Evolutionary conservation across 2,329 filamentous ascomycete species (phyloP).

Genomic region (Botrytis cinerea): DNA sequence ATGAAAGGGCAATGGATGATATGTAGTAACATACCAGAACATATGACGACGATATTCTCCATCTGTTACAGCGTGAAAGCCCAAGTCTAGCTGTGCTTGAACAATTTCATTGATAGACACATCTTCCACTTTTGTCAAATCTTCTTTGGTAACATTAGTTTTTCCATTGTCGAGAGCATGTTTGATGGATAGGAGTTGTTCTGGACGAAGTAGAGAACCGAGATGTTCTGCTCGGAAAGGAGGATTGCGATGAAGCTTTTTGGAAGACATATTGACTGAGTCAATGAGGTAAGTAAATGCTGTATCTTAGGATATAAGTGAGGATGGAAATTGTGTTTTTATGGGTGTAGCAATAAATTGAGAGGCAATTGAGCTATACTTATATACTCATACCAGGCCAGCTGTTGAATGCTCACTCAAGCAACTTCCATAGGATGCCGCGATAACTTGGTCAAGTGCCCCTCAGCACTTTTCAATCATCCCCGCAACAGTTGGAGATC

Average conservation of each 20-base stretch:
- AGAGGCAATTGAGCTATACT: neutral
- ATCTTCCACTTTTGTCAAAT: constrained; percentile 55
- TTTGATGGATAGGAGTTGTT: constrained; percentile 56
- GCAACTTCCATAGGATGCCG: neutral
- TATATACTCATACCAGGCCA: neutral
- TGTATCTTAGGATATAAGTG: neutral
- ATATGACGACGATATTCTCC: constrained; percentile 53
- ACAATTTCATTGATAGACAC: constrained; percentile 60
- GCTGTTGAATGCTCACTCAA: neutral
- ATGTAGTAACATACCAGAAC: constrained; percentile 35
- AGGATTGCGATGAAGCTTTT: constrained; percentile 30
- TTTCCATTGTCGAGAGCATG: constrained; percentile 51
- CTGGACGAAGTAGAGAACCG: constrained; percentile 61
- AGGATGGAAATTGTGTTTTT: neutral
- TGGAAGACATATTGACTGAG: constrained; percentile 25
- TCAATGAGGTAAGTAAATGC: no score
- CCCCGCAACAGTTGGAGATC: neutral
- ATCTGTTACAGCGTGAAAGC: constrained; percentile 59
- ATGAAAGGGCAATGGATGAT: neutral
- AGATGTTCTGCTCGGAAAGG: constrained; percentile 59
- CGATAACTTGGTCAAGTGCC: neutral
- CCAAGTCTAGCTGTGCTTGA: constrained; percentile 57
- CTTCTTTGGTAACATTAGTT: constrained; percentile 37
- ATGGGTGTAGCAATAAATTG: neutral
- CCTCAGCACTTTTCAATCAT: neutral